phyloP scores from a whole-genome alignment of 306 rosid genomes.

The Cucumis sativus region DNA sequence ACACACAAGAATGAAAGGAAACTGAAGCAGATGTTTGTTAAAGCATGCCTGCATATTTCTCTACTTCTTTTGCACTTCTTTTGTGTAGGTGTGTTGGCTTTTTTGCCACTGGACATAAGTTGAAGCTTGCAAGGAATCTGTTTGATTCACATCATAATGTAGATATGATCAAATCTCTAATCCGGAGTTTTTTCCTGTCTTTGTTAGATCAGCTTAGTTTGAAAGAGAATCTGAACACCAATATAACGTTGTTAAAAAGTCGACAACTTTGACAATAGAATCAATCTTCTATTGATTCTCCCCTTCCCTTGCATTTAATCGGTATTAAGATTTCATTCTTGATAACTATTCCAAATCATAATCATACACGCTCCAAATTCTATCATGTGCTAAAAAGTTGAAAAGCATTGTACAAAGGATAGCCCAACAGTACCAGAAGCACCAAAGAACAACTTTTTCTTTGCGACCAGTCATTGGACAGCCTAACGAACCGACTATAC shows the following conservation, averaged over 20 bases:
- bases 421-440: background rate
- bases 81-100: background rate
- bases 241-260: background rate
- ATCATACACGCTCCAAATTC: background rate
- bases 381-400: background rate
- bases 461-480: background rate
- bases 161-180: conserved; percentile 3
- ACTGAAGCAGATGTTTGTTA: background rate
- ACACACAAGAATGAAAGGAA: conserved; percentile 27
- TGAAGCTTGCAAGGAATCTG: background rate
- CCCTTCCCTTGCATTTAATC: background rate
- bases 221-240: background rate
- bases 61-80: background rate
- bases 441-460: background rate
- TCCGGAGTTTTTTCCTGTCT: background rate
- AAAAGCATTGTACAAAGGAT: background rate
- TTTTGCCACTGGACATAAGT: background rate
- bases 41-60: background rate
- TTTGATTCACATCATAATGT: background rate
- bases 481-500: background rate
- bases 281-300: background rate
- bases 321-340: background rate
- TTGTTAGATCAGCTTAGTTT: background rate
- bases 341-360: background rate
- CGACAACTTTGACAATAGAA: background rate